Evolutionary conservation across 306 rosid genomes (phyloP), one percentile per base, ranked within the genome.

Genomic region (Elaeagnus macrophylla): DNA sequence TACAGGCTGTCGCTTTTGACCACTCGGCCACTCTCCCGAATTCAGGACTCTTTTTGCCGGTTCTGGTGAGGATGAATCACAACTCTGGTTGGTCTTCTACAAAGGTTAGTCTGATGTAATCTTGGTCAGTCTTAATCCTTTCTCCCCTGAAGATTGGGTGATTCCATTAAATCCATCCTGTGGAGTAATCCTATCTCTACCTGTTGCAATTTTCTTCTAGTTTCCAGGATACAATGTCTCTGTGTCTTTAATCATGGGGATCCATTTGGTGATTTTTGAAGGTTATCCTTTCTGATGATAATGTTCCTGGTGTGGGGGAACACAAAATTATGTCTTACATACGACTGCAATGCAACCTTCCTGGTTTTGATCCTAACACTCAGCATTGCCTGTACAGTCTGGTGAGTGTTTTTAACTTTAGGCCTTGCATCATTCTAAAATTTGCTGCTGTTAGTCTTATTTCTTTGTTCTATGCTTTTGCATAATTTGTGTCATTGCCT

Each of bases 261-360:
- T 82, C 75, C 81, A 72, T 77, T 76, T 66, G 83, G 74, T 88
- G 77, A 46, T 84, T 80, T 84, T 80, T 79, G 77, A 91, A 91
- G 99, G 99, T 84, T 77, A 82, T 87, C 64, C 93, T 91, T 76
- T 87, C 99, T 80, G 99, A 91, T 82, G 75, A 96, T 46, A 91
- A 91, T 53, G 95, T 76, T 58, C 89, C 87, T 52, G 99, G 99
- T 7, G 99, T 86, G 83, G 99, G 99, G 56, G 93, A 91, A 61
- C 99, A 91, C 75, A 91, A 91, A 79, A 80, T 86, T 62, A 91
- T 91, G 81, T 68, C 79, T 55, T 91, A 87, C 65, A 87, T 91
- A 53, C 89, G 96, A 57, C 66, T 16, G 59, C 96, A 87, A 58
- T 87, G 96, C 50, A 75, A 75, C 77, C 81, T 82, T 64, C 79